phyloP scores from a whole-genome alignment of 2,329 filamentous ascomycete species.

The Aspergillus latus region DNA sequence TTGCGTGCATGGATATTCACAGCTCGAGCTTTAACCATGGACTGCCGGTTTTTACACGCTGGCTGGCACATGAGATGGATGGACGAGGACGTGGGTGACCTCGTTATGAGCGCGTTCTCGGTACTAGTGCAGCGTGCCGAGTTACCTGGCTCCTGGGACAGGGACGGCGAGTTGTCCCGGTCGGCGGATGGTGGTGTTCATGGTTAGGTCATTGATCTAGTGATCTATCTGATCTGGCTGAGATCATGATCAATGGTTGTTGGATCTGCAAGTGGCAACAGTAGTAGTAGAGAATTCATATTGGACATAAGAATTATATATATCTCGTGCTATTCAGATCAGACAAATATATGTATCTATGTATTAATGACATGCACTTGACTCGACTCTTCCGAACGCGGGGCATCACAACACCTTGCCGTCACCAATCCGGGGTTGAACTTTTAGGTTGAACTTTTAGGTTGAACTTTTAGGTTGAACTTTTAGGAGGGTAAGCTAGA shows the following conservation, averaged over 20 bases:
- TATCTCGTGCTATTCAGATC: not conserved
- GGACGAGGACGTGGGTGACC: not conserved
- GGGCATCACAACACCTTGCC: not conserved
- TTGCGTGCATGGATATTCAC: not conserved
- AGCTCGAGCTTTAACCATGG: not conserved
- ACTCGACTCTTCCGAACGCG: not conserved
- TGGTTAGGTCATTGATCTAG: not conserved
- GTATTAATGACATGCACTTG: not conserved
- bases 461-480: too few relatives aligned
- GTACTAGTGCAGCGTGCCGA: not conserved
- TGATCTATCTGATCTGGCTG: not conserved
- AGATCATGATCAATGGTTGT: not conserved
- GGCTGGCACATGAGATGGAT: not conserved
- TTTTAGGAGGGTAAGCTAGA: not conserved
- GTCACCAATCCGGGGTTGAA: not conserved
- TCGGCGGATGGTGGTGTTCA: not conserved
- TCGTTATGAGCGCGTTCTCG: not conserved
- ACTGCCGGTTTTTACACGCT: not conserved
- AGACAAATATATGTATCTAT: too few relatives aligned
- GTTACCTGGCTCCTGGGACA: not conserved
- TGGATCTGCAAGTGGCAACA: not conserved
- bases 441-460: not conserved
- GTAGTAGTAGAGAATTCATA: not conserved
- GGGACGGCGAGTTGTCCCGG: not conserved
- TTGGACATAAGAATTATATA: not conserved